These are phyloP conservation scores for Lyophyllum semitale DNA, from an alignment of 768 basidiomycete genomes.

Conservation along the genomic window DNA sequence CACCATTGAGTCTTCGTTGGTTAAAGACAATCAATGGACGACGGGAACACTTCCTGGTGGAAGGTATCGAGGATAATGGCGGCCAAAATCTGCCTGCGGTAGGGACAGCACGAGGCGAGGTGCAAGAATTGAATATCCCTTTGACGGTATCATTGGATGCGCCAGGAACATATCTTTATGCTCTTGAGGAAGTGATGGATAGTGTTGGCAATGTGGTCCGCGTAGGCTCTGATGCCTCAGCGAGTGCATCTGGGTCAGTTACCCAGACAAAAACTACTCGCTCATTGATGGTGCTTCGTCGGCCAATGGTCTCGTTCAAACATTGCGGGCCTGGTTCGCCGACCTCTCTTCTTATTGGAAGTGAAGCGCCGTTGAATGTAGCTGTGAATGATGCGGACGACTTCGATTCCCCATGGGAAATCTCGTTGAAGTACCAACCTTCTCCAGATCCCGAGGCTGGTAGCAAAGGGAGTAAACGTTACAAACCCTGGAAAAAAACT, in stretches of 20 bases:
- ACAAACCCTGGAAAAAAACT: conserved; percentile 65
- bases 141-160: conserved; percentile 62
- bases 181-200: conserved; percentile 82
- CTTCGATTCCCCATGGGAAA: conserved; percentile 70
- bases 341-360: conserved; percentile 69
- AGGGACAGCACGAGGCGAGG: conserved; percentile 21
- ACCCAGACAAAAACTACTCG: conserved; percentile 52
- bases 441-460: conserved; percentile 31
- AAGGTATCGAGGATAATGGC: conserved; percentile 74
- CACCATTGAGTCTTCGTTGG: conserved; percentile 80
- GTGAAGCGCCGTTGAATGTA: conserved; percentile 59
- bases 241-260: conserved; percentile 21
- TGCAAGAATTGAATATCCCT: conserved; percentile 68
- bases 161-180: conserved; percentile 70
- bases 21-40: conserved; percentile 65
- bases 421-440: conserved; percentile 66
- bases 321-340: conserved; percentile 74
- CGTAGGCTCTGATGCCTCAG: conserved; percentile 35
- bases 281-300: conserved; percentile 69
- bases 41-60: conserved; percentile 74
- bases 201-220: conserved; percentile 75
- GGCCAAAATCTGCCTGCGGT: conserved; percentile 22
- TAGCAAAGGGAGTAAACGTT: conserved; percentile 37
- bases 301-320: conserved; percentile 72
- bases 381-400: conserved; percentile 53